Percentiles rank a stretch among this genome's conserved stretches.
Conservation (phyloP, 208 protist genomes). For the Acanthamoeba royreba region DNA sequence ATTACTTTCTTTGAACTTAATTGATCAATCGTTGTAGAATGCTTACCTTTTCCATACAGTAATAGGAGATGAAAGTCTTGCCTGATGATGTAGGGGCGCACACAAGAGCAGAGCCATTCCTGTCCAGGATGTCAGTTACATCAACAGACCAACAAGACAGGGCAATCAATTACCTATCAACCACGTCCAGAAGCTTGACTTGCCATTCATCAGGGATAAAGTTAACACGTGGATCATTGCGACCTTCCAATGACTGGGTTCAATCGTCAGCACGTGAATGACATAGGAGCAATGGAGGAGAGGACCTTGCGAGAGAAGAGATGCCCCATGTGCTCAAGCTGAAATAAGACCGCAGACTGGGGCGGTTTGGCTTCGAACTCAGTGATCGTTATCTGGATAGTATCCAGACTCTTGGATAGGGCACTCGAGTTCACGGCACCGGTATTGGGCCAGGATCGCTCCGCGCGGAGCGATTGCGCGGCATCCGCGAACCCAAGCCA, state of each 20-base stretch:
- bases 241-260: neutral
- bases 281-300: neutral
- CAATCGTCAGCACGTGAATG: neutral
- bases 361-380: neutral
- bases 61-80: conserved; percentile 96
- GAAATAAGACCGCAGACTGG: conserved; percentile 57
- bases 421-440: no score
- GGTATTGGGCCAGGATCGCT: neutral
- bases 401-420: no score
- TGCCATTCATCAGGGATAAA: conserved; percentile 96
- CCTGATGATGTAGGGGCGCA: conserved; percentile 91
- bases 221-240: conserved; percentile 82
- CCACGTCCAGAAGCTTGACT: conserved; percentile 90
- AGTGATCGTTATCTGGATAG: neutral
- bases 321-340: conserved; percentile 89
- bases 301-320: conserved; percentile 81
- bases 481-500: neutral
- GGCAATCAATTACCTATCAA: conserved; percentile 76
- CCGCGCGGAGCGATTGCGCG: neutral
- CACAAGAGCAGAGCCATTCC: conserved; percentile 88
- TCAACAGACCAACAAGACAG: neutral
- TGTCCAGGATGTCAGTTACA: conserved; percentile 3
- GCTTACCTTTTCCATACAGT: conserved; percentile 92
- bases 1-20: no score
- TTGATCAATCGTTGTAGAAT: no score